These are phyloP conservation scores for Silene noctiflora DNA, from an alignment of 179 eudicot genomes.

Conservation along the genomic window DNA sequence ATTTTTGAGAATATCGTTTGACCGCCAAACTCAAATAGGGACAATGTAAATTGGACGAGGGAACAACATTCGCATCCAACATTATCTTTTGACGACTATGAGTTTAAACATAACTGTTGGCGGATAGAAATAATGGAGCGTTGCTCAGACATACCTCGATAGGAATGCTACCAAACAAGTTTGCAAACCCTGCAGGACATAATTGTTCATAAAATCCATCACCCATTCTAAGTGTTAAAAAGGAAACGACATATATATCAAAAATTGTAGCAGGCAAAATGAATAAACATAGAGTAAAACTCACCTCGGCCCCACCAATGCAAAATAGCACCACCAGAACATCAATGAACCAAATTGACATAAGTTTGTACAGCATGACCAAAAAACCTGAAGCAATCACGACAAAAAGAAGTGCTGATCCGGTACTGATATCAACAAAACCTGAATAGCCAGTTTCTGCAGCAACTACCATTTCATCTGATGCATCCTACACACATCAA, in stretches of 20 bases:
- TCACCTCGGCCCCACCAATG: constrained; percentile 95
- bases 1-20: too few species aligned
- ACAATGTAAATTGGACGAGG: too few species aligned
- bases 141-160: constrained; percentile 50
- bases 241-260: neutral
- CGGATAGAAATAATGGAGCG: neutral
- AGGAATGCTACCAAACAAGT: constrained; percentile 88
- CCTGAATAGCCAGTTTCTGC: constrained; percentile 42
- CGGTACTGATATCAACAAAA: constrained; percentile 77
- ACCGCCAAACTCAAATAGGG: too few species aligned
- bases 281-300: constrained; percentile 11
- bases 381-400: constrained; percentile 86
- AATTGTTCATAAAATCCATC: constrained; percentile 18
- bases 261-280: neutral
- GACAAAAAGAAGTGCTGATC: constrained; percentile 79
- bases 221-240: constrained; percentile 2
- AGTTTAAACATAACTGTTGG: neutral
- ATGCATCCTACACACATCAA: constrained; percentile 57
- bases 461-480: constrained; percentile 49
- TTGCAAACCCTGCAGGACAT: constrained; percentile 77
- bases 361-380: constrained; percentile 93
- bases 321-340: constrained; percentile 84
- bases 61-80: neutral
- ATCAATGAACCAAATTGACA: constrained; percentile 89
- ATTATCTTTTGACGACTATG: neutral